Percentiles rank a stretch among this genome's conserved stretches.
These are phyloP conservation scores for Leishmania mexicana DNA, from an alignment of 208 protist species.

Conservation along the genomic window DNA sequence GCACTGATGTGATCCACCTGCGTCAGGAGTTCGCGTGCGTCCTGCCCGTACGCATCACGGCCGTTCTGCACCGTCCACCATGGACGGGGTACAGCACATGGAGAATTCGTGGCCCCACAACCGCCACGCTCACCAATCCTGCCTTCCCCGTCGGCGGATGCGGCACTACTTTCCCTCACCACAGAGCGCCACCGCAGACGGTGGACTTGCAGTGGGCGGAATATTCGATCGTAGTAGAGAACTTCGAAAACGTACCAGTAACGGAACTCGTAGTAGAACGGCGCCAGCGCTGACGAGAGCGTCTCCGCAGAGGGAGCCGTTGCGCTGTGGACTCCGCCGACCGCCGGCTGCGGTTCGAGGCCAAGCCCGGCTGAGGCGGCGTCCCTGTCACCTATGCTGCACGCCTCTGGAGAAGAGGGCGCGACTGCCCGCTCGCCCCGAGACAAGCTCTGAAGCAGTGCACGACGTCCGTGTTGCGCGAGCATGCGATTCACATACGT, in stretches of 20 bases:
- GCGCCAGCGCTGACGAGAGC: constrained; percentile 9
- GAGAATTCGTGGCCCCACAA: neutral
- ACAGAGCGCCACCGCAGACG: constrained; percentile 13
- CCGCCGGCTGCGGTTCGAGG: neutral
- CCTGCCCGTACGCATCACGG: neutral
- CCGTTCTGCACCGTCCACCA: constrained; percentile 24
- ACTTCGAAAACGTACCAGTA: constrained; percentile 82
- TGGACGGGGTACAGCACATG: neutral
- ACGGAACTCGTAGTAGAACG: constrained; percentile 64
- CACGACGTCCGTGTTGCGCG: neutral
- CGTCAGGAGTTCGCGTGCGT: neutral
- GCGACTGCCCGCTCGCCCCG: neutral
- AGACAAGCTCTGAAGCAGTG: neutral
- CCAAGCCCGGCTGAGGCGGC: neutral
- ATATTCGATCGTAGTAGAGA: constrained; percentile 48
- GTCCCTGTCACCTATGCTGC: neutral
- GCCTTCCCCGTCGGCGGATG: too few relatives aligned
- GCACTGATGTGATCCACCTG: neutral
- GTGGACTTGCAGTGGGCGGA: constrained; percentile 28
- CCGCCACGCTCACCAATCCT: neutral
- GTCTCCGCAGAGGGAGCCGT: neutral
- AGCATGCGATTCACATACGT: constrained; percentile 17
- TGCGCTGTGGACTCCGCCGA: neutral
- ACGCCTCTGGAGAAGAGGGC: neutral
- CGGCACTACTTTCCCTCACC: neutral